Evolutionary conservation across 176 grass and related monocot genomes (phyloP).

Genomic region (Musa itinerans): DNA sequence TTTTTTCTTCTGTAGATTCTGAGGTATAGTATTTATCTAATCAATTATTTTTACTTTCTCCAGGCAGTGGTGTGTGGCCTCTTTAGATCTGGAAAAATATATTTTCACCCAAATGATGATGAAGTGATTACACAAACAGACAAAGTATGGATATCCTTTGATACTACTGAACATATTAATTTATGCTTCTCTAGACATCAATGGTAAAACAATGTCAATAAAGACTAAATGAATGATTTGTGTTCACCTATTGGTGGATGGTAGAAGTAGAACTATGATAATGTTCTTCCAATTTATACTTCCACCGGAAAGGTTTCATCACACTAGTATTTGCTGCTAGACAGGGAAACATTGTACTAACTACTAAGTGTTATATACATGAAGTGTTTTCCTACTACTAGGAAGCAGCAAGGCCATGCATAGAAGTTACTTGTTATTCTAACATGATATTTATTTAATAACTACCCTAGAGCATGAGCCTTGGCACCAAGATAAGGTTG

Average conservation of each 20-base stretch:
- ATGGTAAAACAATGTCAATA: not conserved
- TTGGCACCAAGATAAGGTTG: too few relatives aligned
- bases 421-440: too few relatives aligned
- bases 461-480: too few relatives aligned
- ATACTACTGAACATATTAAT: not conserved
- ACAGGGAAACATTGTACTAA: too few relatives aligned
- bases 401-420: too few relatives aligned
- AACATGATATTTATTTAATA: too few relatives aligned
- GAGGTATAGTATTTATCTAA: not conserved
- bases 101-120: slow-evolving; percentile 77
- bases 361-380: too few relatives aligned
- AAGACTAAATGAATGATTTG: not conserved
- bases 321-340: too few relatives aligned
- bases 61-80: slow-evolving; percentile 88
- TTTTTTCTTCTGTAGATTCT: slow-evolving; percentile 18
- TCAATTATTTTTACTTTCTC: slow-evolving; percentile 16
- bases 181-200: not conserved
- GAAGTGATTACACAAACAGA: slow-evolving; percentile 80
- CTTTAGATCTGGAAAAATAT: slow-evolving; percentile 65
- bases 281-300: too few relatives aligned
- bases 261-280: not conserved
- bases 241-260: not conserved
- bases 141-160: slow-evolving; percentile 50
- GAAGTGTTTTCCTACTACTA: too few relatives aligned
- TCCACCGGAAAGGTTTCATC: too few relatives aligned